Conservation (phyloP, 768 basidiomycete species). For the Leccinum imitatum region DNA sequence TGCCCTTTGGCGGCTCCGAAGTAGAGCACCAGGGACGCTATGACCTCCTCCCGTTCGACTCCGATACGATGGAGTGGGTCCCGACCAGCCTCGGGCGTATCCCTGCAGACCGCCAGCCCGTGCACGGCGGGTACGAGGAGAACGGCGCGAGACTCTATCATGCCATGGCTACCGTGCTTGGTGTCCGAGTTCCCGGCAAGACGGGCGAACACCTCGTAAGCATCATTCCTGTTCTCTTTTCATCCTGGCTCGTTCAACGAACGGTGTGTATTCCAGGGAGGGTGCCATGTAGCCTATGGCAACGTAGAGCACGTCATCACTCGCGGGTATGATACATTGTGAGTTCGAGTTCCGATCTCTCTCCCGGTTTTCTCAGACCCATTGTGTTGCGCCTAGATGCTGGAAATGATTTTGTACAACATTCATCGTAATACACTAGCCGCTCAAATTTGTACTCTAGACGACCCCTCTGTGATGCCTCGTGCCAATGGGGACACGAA, state of each 20-base stretch:
- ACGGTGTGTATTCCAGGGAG: conserved; percentile 31
- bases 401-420: conserved; percentile 30
- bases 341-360: conserved; percentile 18
- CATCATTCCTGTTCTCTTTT: conserved; percentile 1
- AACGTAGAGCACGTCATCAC: conserved; percentile 38
- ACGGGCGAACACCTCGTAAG: conserved; percentile 66
- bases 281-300: conserved; percentile 41
- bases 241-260: neutral
- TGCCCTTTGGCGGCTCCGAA: conserved; percentile 67
- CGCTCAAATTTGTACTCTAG: neutral
- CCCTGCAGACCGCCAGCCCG: conserved; percentile 54
- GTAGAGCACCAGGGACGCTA: conserved; percentile 61
- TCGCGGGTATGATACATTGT: conserved; percentile 46
- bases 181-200: conserved; percentile 69
- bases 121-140: conserved; percentile 79
- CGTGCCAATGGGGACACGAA: neutral
- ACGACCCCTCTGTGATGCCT: neutral
- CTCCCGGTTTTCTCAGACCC: neutral
- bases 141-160: conserved; percentile 67
- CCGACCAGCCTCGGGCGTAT: conserved; percentile 57
- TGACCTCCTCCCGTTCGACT: conserved; percentile 71
- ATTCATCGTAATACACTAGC: neutral
- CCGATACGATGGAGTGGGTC: conserved; percentile 74
- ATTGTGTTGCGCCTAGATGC: conserved; percentile 29
- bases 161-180: conserved; percentile 52